Base-by-base conservation (phyloP, 345 rosid genomes). In the Arabidopsis arenosa region DNA sequence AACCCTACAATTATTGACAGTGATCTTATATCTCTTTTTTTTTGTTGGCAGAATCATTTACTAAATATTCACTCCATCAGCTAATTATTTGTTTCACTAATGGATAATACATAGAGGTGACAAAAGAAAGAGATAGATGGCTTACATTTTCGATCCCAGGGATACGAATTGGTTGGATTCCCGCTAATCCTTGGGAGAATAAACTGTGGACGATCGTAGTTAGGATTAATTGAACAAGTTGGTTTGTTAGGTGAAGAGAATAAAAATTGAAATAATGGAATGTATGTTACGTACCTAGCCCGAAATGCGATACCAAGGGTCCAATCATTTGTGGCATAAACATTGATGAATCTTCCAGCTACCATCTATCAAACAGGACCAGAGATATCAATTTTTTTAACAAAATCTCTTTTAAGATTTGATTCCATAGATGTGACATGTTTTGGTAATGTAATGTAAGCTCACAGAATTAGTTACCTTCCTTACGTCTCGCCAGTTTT, bases 221-320 rank as follows among this genome's bases (percentile, higher is more conserved):
- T 39, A 51, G 35, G 21, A 51, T 36, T 21, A 1, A 2, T 8
- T 1, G 32, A 35, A 7, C 57, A 58, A n/a, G 67, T 37, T 71
- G 9, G 8, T 32, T 33, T 35, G 59, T 72, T 39, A 32, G 21
- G 77, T 58, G 62, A 56, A 33, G 56, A 6, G 10, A 43, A 58
- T 62, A 18, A 35, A 7, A 6, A 7, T 2, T 60, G 18, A n/a
- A 21, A 4, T 56, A 44, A 44, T 57, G 62, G 0, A 28, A 39
- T 7, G n/a, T 7, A 43, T 44, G 11, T 23, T 26, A 17, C 33
- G 28, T 89, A 95, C 99, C 96, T 95, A 36, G 99, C 97, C 15
- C 99, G 99, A 74, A 92, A 92, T 68, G 97, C 98, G 69, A 95
- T 77, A 81, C 91, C 99, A 36, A 95, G 99, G 26, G 81, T 95